These are phyloP conservation scores for Elsinoe perseae DNA, from an alignment of 2,329 filamentous ascomycete genomes.

Conservation along the genomic window DNA sequence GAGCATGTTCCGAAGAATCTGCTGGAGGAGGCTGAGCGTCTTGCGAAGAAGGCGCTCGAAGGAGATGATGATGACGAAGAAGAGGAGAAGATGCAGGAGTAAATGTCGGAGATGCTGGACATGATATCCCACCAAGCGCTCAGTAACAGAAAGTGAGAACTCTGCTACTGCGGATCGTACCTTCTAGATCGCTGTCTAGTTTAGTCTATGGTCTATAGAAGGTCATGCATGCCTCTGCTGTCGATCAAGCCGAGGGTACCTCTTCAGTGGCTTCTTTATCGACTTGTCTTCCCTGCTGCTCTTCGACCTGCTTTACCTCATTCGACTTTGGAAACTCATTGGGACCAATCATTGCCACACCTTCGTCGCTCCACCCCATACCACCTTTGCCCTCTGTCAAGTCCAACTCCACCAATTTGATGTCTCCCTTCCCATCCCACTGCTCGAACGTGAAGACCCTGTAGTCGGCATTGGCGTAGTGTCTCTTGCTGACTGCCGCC, in stretches of 20 bases:
- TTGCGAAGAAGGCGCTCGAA: conserved; percentile 84
- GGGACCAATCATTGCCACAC: conserved; percentile 21
- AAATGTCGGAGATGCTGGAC: conserved; percentile 25
- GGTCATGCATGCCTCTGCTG: not conserved
- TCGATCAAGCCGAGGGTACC: conserved; percentile 12
- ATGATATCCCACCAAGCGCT: not conserved
- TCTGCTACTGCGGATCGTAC: not conserved
- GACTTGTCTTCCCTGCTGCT: conserved; percentile 17
- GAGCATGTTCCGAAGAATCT: conserved; percentile 88
- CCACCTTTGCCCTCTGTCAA: conserved; percentile 43
- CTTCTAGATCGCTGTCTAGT: conserved; percentile 17
- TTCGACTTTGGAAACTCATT: conserved; percentile 24
- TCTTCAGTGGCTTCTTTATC: conserved; percentile 17
- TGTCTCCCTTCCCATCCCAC: conserved; percentile 27
- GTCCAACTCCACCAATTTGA: conserved; percentile 43
- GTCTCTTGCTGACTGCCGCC: conserved; percentile 45
- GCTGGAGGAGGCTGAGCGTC: conserved; percentile 81
- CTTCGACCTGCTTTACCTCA: conserved; percentile 16
- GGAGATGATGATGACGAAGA: conserved; percentile 78
- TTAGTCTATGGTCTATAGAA: not conserved
- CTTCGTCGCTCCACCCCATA: conserved; percentile 43
- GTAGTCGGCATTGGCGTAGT: conserved; percentile 55
- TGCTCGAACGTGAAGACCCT: conserved; percentile 52
- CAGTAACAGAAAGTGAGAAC: not conserved
- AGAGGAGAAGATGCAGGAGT: conserved; percentile 89